Conservation (phyloP, 306 rosid genomes). For the Pterocarpus macrocarpus region DNA sequence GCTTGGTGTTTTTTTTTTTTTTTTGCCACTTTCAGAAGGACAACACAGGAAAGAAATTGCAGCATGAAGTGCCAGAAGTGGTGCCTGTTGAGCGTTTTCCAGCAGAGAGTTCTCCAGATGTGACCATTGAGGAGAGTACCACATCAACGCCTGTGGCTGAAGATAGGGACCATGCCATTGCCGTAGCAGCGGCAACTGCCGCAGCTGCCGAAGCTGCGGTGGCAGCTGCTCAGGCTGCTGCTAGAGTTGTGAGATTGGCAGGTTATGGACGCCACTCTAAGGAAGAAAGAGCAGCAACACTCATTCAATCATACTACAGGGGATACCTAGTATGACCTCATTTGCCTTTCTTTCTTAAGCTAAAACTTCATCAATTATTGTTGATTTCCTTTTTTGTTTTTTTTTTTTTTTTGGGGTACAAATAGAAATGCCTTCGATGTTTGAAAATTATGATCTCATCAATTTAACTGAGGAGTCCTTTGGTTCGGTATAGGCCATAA, state of each 20-base stretch:
- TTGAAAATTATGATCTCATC: not conserved
- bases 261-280: constrained; percentile 76
- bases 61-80: constrained; percentile 71
- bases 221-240: constrained; percentile 87
- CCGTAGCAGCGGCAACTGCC: constrained; percentile 81
- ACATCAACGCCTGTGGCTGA: constrained; percentile 62
- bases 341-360: constrained; percentile 13
- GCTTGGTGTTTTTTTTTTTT: constrained; percentile 14
- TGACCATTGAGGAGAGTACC: constrained; percentile 65
- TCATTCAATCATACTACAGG: constrained; percentile 87
- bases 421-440: no score
- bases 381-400: not conserved
- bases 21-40: constrained; percentile 46
- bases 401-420: constrained; percentile 2
- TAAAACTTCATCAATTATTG: not conserved
- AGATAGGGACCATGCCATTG: constrained; percentile 74
- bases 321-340: constrained; percentile 81
- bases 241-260: constrained; percentile 81
- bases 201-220: constrained; percentile 87
- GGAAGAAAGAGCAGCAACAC: constrained; percentile 84
- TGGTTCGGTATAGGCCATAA: constrained; percentile 43
- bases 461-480: constrained; percentile 1
- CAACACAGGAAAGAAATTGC: constrained; percentile 57
- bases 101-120: constrained; percentile 71
- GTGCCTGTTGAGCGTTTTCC: constrained; percentile 84